Conservation (phyloP, 2,329 filamentous ascomycete genomes). For the Claviceps sp. region DNA sequence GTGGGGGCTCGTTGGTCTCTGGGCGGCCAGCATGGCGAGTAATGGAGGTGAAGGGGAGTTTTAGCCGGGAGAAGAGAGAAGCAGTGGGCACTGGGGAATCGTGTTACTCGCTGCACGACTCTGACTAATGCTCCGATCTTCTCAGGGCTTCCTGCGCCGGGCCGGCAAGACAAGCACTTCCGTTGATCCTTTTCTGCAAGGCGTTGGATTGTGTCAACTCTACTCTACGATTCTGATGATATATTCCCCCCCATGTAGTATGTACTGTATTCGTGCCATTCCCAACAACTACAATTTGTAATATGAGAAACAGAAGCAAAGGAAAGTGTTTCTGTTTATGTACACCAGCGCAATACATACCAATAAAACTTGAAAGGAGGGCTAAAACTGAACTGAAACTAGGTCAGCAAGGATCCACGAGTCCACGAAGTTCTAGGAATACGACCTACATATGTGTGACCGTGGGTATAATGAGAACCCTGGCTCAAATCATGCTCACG, state of each 20-base stretch:
- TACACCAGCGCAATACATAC: background rate
- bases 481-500: too few species aligned
- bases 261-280: slow-evolving; percentile 6
- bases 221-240: slow-evolving; percentile 15
- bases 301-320: background rate
- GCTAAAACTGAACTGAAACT: background rate
- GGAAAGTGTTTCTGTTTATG: background rate
- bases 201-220: slow-evolving; percentile 4
- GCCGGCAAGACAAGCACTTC: background rate
- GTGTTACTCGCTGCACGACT: slow-evolving; percentile 7
- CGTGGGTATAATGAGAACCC: too few species aligned
- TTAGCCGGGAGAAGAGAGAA: slow-evolving; percentile 16
- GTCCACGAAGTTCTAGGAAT: background rate
- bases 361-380: background rate
- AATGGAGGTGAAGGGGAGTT: slow-evolving; percentile 49
- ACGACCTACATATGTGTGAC: too few species aligned
- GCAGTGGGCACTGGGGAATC: background rate
- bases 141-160: background rate
- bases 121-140: too few species aligned
- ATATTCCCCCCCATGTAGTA: slow-evolving; percentile 24
- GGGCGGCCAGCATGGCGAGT: slow-evolving; percentile 53
- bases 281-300: slow-evolving; percentile 5
- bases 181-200: slow-evolving; percentile 2
- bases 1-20: slow-evolving; percentile 63
- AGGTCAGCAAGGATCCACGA: background rate